phyloP scores from a whole-genome alignment of 2,329 filamentous ascomycete genomes.

The Sporothrix humicola region DNA sequence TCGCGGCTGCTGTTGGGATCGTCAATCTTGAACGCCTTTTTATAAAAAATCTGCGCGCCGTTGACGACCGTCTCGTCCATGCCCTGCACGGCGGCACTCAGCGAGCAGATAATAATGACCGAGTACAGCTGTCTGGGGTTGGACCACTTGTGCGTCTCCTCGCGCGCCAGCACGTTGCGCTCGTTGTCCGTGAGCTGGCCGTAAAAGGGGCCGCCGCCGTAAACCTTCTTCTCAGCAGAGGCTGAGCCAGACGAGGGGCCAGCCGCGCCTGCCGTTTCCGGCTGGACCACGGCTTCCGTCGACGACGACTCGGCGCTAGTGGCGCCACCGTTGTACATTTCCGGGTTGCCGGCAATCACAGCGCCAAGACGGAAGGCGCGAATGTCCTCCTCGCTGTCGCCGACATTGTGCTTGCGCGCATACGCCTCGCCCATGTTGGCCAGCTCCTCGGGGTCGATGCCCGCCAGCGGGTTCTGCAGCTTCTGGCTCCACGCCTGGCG shows the following conservation, averaged over 20 bases:
- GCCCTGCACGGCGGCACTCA: conserved; percentile 72
- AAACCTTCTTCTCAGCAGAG: neutral
- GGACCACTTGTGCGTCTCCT: conserved; percentile 70
- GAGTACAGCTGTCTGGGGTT: conserved; percentile 70
- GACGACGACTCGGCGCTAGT: neutral
- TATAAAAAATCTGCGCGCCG: conserved; percentile 70
- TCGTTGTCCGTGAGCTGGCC: conserved; percentile 64
- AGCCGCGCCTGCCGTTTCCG: neutral
- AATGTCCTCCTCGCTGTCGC: conserved; percentile 53
- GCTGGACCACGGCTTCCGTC: neutral
- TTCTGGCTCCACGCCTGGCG: conserved; percentile 37
- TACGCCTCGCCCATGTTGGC: conserved; percentile 61
- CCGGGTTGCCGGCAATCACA: conserved; percentile 60
- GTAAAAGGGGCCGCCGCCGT: conserved; percentile 30
- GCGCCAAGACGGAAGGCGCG: conserved; percentile 64
- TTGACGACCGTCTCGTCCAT: conserved; percentile 76
- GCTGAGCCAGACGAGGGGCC: neutral
- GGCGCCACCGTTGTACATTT: conserved; percentile 51
- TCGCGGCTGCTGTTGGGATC: conserved; percentile 54
- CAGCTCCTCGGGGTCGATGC: conserved; percentile 54
- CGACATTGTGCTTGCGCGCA: conserved; percentile 58
- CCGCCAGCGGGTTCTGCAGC: conserved; percentile 51
- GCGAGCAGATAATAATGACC: conserved; percentile 69
- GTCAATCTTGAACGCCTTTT: conserved; percentile 64
- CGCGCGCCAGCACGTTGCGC: conserved; percentile 60